Base-by-base conservation (phyloP, 495 filamentous ascomycete genomes). In the Polyplosphaeria fusca region DNA sequence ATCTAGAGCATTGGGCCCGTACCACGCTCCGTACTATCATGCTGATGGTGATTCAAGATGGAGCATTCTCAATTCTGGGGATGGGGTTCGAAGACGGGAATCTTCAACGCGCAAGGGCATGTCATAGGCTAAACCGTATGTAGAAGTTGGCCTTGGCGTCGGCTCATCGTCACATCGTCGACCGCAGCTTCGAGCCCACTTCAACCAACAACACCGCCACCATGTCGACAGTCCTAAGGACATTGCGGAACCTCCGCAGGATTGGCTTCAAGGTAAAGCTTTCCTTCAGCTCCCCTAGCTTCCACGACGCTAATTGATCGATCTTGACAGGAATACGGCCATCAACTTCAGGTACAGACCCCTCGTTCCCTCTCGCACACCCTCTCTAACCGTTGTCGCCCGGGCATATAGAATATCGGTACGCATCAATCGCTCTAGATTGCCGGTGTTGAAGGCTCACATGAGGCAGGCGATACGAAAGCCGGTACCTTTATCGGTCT, bases 221-320 rank as follows among this genome's bases (percentile, higher is more conserved):
- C 67, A 99, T 99, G 93, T 97, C 94, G 73, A 95, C 88, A 41
- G 78, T 96, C 65, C 71, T 82, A 53, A 85, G 93, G 73, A 95
- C 92, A 14, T 72, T 96, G 67, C 79, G 84, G 67, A 95, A 97
- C 70, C 69, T 96, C 61, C 82, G 87, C 74, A 84, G 82, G 70
- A 83, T 97, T 68, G 93, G 93, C 37, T 56, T 96, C 65, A 95
- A 87, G 86, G 89, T 91, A 70, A 46, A 73, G 69, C 4, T 3
- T 22, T 13, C 20, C 16, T 45, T 20, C 16, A 47, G 47, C 46
- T 52, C 13, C 7, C 11, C 13, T 23, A 0, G 9, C 11, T 14
- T 11, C 43, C 57, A 61, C 48, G 62, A 56, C 62, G 49, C 68
- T 51, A 32, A 74, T 77, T 71, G 75, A 71, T 48, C 44, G 38